Evolutionary conservation across 345 rosid genomes (phyloP).

Genomic region (Clarkia xantiana): DNA sequence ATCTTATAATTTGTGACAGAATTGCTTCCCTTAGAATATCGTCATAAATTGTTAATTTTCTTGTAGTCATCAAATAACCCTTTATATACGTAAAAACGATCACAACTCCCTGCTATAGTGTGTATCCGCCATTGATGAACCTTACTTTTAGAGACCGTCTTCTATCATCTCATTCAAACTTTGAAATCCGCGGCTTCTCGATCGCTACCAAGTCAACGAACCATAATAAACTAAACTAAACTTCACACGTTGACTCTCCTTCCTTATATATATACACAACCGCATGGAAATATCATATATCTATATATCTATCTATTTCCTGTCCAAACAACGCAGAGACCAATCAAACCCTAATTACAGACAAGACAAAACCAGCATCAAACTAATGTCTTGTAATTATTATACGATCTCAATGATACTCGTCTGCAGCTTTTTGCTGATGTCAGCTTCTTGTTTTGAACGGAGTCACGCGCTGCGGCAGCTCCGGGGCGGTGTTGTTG

Average conservation of each 20-base stretch:
- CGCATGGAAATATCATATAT: background rate
- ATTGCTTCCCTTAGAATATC: no score
- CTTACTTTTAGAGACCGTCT: no score
- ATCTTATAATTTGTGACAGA: no score
- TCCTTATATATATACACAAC: background rate
- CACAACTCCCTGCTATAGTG: no score
- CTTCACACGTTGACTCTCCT: background rate
- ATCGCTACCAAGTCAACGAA: background rate
- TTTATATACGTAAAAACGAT: no score
- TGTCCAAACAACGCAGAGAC: no score
- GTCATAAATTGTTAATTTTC: no score
- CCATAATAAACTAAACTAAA: background rate
- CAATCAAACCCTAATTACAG: no score
- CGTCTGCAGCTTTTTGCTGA: background rate
- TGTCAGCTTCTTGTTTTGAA: background rate
- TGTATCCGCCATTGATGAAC: no score
- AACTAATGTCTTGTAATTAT: background rate
- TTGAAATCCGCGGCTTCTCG: conserved; percentile 5
- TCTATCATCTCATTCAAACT: background rate
- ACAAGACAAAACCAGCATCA: no score
- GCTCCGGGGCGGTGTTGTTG: conserved; percentile 12
- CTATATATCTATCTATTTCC: background rate
- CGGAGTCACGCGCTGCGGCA: conserved; percentile 17
- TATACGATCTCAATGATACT: background rate
- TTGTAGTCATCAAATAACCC: no score